These are phyloP conservation scores for Picochlorum sp. DNA, from an alignment of 139 green algal genomes.

Conservation along the genomic window DNA sequence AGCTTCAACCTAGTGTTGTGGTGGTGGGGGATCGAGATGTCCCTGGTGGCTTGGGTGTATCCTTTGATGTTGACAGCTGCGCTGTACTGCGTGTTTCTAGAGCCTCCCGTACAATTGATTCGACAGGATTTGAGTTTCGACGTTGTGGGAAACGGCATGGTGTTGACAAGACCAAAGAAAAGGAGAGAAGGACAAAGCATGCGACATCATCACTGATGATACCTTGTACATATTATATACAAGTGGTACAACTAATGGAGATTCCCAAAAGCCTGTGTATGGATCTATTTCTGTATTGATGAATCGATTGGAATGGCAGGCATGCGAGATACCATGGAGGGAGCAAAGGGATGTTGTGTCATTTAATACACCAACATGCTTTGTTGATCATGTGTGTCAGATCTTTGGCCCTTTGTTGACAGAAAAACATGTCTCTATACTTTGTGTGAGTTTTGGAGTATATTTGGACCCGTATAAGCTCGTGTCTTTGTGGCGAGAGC, in stretches of 20 bases:
- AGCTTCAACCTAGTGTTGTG: slow-evolving; percentile 26
- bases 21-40: slow-evolving; percentile 11
- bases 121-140: slow-evolving; percentile 40
- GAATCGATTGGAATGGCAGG: too few relatives aligned
- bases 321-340: too few relatives aligned
- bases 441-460: slow-evolving; percentile 3
- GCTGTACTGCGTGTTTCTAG: slow-evolving; percentile 33
- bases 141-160: slow-evolving; percentile 8
- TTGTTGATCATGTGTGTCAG: slow-evolving; percentile 56
- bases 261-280: too few relatives aligned
- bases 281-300: too few relatives aligned
- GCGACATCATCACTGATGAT: not conserved
- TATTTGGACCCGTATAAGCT: slow-evolving; percentile 13
- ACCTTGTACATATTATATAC: not conserved
- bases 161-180: too few relatives aligned
- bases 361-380: slow-evolving; percentile 38
- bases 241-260: too few relatives aligned
- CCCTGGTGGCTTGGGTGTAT: too few relatives aligned
- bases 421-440: slow-evolving; percentile 11
- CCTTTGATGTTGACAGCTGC: too few relatives aligned
- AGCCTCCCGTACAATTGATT: slow-evolving; percentile 23
- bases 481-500: slow-evolving; percentile 19
- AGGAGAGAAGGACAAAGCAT: not conserved
- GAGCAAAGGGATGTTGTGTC: slow-evolving; percentile 19
- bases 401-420: slow-evolving; percentile 46